Base-by-base conservation (phyloP, 2,329 filamentous ascomycete genomes). In the Diaporthe longicolla region DNA sequence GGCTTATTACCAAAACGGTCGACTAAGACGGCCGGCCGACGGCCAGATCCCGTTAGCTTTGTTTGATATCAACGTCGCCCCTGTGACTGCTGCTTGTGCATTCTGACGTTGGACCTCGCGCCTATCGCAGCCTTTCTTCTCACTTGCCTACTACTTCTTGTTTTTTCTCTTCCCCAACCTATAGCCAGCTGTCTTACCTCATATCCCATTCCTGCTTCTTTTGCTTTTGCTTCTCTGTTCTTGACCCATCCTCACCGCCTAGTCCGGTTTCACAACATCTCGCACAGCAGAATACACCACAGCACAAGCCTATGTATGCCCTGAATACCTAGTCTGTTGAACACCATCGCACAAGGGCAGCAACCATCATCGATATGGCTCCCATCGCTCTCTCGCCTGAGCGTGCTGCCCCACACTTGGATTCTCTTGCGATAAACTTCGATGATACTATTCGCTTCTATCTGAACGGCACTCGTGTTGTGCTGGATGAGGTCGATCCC, bases 371-470 rank as follows among this genome's bases (percentile, higher is more conserved):
- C 50, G 52, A 11, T 43, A 92, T 92, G 90, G 87, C 90, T 58
- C 89, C 90, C 15, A 87, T 82, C 76, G 88, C 89, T 77, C 80
- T 90, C 76, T 87, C 88, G 32, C 86, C 89, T 32, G 84, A 87
- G 76, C 82, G 82, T 75, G 83, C 85, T 50, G 76, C 77, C 32
- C 78, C 81, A 8, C 74, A 81, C 29, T 76, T 82, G 21, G 81
- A 87, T 57, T 85, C 90, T 24, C 84, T 98, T 68, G 97, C 94
- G 1, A 91, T 92, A 70, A 84, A 88, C 61, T 98, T 94, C 83
- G 93, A 98, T 80, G 95, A 98, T 82, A 96, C 94, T 1, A 87
- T 98, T 74, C 90, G 93, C 24, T 98, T 98, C 87, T 98, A 95
- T 82, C 90, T 99, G 69, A 99, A 99, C 82, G 97, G 97, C 76